A percentile compares a stretch with the other conserved stretches of the same genome.
Evolutionary conservation across 2,329 filamentous ascomycete species (phyloP).

Genomic region (Trichoderma hamatum): DNA sequence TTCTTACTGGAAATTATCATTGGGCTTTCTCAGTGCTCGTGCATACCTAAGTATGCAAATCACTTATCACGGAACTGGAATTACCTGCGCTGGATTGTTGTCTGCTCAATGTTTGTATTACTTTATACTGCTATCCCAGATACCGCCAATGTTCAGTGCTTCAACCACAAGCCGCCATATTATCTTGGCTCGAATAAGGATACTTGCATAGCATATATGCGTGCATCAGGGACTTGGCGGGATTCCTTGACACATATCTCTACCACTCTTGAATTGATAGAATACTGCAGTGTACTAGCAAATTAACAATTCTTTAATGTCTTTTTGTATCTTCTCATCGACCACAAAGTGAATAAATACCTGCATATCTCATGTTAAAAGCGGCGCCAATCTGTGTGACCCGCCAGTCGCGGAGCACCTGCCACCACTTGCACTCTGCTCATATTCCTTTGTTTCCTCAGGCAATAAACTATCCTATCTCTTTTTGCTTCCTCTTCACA

Average conservation of each 20-base stretch:
- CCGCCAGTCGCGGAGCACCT: conserved; percentile 9
- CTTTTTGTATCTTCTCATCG: not conserved
- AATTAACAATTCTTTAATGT: not conserved
- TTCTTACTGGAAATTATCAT: not conserved
- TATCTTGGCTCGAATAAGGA: not conserved
- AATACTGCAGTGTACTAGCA: no score
- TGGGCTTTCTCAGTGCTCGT: not conserved
- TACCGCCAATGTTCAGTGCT: not conserved
- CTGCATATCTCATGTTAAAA: not conserved
- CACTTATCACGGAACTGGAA: not conserved
- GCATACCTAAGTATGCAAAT: not conserved
- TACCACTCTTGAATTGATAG: not conserved
- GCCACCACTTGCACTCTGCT: not conserved
- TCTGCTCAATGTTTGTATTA: not conserved
- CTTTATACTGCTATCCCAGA: not conserved
- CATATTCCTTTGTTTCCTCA: not conserved
- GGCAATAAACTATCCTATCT: not conserved
- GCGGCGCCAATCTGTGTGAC: not conserved
- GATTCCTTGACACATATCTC: not conserved
- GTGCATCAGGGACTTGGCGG: not conserved
- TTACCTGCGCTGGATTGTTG: not conserved
- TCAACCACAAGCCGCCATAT: not conserved
- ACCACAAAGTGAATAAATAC: not conserved
- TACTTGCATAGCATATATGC: not conserved
- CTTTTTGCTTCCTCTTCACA: not conserved